Base-by-base conservation (phyloP, 495 filamentous ascomycete genomes). In the Ramalina peruviana region DNA sequence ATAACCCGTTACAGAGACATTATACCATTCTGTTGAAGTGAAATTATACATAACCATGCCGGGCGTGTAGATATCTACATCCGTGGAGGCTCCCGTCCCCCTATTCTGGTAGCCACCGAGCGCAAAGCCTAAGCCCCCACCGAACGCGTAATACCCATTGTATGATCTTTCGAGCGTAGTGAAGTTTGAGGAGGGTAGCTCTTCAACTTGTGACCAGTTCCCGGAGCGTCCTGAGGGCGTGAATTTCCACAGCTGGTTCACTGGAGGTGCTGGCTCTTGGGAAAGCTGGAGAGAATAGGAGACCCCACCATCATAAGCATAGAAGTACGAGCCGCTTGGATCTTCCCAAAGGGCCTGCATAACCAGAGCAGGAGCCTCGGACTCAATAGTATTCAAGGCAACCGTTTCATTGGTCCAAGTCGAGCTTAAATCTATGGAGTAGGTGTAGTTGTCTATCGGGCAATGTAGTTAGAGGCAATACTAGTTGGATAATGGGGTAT, bases 391-490 rank as follows among this genome's bases (percentile, higher is more conserved):
- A 11, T 36, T 16, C 1, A 48, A 15, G 10, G 4, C 23, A 2
- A 36, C 33, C 6, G 23, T 48, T 5, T 17, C 27, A 48, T 48
- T 48, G 1, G 21, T 48, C 60, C 62, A 3, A 68, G 49, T 51
- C 60, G 60, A 23, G 68, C 53, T 36, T 65, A 71, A 40, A 66
- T 55, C 3, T 66, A 70, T 7, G 61, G 62, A 47, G 56, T 62
- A 1, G 60, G 58, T 63, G 20, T 54, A 60, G 40, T 52, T 39
- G n/a, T 9, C 45, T 48, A 23, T 6, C 1, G 4, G 23, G 23
- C 23, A 23, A 23, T 23, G 23, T 23, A 23, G 23, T 23, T 4
- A 23, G 23, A 23, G 23, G 23, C 23, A 23, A 4, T 23, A 4
- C n/a, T 16, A 10, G 4, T 36, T 38, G 17, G 11, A 19, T 36